Percentiles rank a stretch among this genome's conserved stretches.
phyloP scores from a whole-genome alignment of 169 alveolate species.

The Cryptosporidium baileyi region DNA sequence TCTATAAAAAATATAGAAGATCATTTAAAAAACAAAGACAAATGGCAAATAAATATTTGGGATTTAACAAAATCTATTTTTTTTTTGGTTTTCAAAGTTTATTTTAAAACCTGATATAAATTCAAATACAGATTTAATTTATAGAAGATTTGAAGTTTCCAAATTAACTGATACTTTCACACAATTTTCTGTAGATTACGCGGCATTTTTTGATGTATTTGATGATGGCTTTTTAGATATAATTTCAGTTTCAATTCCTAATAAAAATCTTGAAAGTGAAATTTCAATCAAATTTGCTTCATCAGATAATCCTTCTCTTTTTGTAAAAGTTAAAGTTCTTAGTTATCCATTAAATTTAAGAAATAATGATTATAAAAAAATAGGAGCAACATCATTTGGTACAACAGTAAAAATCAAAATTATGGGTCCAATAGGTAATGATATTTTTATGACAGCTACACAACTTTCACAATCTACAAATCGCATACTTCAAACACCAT shows the following conservation, averaged over 20 bases:
- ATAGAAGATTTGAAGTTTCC: slow-evolving; percentile 24
- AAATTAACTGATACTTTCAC: background rate
- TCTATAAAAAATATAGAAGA: background rate
- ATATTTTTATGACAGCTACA: slow-evolving; percentile 62
- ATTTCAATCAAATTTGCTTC: slow-evolving; percentile 14
- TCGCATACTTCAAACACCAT: slow-evolving; percentile 73
- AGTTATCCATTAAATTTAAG: background rate
- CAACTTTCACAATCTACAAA: slow-evolving; percentile 76
- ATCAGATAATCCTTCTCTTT: slow-evolving; percentile 9
- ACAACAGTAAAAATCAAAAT: slow-evolving; percentile 49
- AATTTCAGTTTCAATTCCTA: slow-evolving; percentile 71
- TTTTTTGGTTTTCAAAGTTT: slow-evolving; percentile 5
- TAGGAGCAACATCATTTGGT: slow-evolving; percentile 24
- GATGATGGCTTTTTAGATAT: slow-evolving; percentile 77
- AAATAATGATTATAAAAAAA: background rate
- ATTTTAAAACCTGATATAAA: background rate
- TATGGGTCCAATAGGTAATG: slow-evolving; percentile 29
- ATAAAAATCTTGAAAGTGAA: background rate
- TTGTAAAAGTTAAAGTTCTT: slow-evolving; percentile 19
- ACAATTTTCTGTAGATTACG: slow-evolving; percentile 28
- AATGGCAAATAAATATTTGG: background rate
- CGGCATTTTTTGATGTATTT: slow-evolving; percentile 76
- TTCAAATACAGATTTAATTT: slow-evolving; percentile 6
- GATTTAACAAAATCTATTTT: background rate
- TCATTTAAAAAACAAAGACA: background rate